phyloP scores from a whole-genome alignment of 768 basidiomycete genomes.

The Tricholoma sp. region DNA sequence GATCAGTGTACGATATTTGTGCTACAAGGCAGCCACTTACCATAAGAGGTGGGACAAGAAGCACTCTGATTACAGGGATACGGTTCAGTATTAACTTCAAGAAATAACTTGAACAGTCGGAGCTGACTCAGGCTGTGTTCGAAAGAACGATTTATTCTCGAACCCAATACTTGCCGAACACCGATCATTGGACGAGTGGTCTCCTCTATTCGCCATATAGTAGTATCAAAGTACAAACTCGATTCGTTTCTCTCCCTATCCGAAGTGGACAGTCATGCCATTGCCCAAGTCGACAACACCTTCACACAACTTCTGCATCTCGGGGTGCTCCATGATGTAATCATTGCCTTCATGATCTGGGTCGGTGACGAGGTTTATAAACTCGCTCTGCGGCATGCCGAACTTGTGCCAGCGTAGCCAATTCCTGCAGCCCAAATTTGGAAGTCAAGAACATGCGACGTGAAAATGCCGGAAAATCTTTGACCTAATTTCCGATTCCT shows the following conservation, averaged over 20 bases:
- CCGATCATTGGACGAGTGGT: too few relatives aligned
- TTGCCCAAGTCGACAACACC: not conserved
- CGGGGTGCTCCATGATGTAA: conserved; percentile 9
- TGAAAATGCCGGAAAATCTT: not conserved
- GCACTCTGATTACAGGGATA: too few relatives aligned
- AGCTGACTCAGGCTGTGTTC: too few relatives aligned
- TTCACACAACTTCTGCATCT: not conserved
- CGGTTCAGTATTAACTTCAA: too few relatives aligned
- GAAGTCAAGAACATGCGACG: not conserved
- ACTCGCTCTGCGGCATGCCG: not conserved
- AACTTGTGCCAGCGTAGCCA: not conserved
- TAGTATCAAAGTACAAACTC: not conserved
- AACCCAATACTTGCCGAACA: too few relatives aligned
- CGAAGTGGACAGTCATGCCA: not conserved
- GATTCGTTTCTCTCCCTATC: not conserved
- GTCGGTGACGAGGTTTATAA: conserved; percentile 3
- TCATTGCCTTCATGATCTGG: conserved; percentile 3
- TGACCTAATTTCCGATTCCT: not conserved
- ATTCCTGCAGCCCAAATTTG: not conserved
- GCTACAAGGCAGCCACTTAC: too few relatives aligned
- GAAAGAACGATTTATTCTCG: too few relatives aligned
- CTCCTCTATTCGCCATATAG: too few relatives aligned
- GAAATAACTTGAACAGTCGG: too few relatives aligned
- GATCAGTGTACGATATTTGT: too few relatives aligned
- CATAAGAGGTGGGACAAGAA: too few relatives aligned